Percentiles rank a stretch among this genome's conserved stretches.
These are phyloP conservation scores for Ceratonia siliqua DNA, from an alignment of 306 rosid genomes.

Conservation along the genomic window DNA sequence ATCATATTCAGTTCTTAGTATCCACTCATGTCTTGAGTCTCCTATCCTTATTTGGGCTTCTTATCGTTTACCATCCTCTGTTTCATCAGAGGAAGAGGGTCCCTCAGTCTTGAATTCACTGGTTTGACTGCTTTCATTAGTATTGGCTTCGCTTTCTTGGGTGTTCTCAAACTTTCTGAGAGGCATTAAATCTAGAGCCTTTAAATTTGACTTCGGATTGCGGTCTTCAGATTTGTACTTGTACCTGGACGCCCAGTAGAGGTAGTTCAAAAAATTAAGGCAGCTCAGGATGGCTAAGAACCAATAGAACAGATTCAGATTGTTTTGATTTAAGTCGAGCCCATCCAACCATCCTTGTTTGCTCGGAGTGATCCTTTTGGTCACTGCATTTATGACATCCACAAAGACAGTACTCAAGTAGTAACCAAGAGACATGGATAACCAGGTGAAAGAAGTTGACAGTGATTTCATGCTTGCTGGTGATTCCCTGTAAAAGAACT, in stretches of 20 bases:
- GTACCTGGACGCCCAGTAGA: slow-evolving; percentile 70
- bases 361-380: slow-evolving; percentile 54
- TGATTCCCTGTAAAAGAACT: slow-evolving; percentile 78
- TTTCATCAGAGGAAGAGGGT: slow-evolving; percentile 13
- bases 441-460: slow-evolving; percentile 71
- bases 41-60: background rate
- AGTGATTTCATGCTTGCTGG: slow-evolving; percentile 78
- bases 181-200: slow-evolving; percentile 19
- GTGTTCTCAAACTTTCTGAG: slow-evolving; percentile 11
- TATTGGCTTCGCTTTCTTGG: slow-evolving; percentile 26
- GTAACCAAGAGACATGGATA: slow-evolving; percentile 70
- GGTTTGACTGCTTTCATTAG: slow-evolving; percentile 19
- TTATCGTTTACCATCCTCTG: slow-evolving; percentile 11
- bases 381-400: slow-evolving; percentile 56
- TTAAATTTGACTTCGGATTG: slow-evolving; percentile 6
- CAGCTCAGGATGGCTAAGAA: slow-evolving; percentile 74
- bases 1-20: background rate
- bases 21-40: background rate
- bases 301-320: slow-evolving; percentile 72
- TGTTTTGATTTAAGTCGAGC: slow-evolving; percentile 50
- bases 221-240: slow-evolving; percentile 64
- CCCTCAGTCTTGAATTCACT: slow-evolving; percentile 13
- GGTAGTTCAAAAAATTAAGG: slow-evolving; percentile 65
- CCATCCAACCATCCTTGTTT: slow-evolving; percentile 73
- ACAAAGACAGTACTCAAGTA: slow-evolving; percentile 68